Evolutionary conservation across 139 green algal genomes (phyloP).

Genomic region (Trebouxia sp.): DNA sequence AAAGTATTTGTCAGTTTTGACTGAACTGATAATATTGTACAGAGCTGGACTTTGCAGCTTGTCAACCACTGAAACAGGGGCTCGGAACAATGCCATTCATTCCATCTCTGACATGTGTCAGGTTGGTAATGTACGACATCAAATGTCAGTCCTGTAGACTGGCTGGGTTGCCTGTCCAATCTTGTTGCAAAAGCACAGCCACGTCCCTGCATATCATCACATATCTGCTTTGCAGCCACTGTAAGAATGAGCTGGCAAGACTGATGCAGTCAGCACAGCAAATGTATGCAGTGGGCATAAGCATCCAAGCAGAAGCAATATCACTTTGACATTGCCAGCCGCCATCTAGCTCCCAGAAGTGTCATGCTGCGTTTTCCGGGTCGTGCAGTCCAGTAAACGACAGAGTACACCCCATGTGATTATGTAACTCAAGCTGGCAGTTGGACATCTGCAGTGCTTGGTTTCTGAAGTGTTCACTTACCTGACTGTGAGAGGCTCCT

Average conservation of each 20-base stretch:
- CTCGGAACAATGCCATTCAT: too few relatives aligned
- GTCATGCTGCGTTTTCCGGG: not conserved
- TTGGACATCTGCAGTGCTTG: not conserved
- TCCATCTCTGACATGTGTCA: too few relatives aligned
- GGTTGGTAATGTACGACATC: too few relatives aligned
- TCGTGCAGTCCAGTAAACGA: not conserved
- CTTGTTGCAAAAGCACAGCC: conserved; percentile 29
- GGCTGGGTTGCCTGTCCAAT: not conserved
- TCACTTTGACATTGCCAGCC: not conserved
- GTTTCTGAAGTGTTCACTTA: not conserved
- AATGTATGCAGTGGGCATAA: not conserved
- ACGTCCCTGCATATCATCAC: conserved; percentile 26
- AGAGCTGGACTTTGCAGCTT: too few relatives aligned
- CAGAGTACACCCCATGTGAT: not conserved
- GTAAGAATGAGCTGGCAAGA: not conserved
- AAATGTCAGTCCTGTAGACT: too few relatives aligned
- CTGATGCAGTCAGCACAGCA: not conserved
- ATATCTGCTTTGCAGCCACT: not conserved
- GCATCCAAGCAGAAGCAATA: not conserved
- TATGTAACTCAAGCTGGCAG: not conserved
- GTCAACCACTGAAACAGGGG: too few relatives aligned
- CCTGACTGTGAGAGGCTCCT: conserved; percentile 34
- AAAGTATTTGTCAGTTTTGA: too few relatives aligned
- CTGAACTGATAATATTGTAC: too few relatives aligned
- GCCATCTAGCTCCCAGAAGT: not conserved